A percentile compares a stretch with the other conserved stretches of the same genome.
These are phyloP conservation scores for Rhipidocladum racemiflorum DNA, from an alignment of 176 grass and related monocot species.

Conservation along the genomic window DNA sequence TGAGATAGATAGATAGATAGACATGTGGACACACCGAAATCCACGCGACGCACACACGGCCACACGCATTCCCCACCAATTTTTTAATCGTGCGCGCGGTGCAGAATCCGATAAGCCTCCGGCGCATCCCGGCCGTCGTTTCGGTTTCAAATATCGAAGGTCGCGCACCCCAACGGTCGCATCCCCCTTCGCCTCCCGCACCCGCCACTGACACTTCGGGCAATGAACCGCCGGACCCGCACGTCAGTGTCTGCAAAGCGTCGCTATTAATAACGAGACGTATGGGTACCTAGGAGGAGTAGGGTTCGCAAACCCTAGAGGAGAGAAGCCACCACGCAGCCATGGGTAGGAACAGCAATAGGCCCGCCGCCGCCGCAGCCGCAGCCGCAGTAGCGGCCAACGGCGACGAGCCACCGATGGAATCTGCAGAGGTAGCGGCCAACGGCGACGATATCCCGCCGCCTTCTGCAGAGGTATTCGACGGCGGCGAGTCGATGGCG, in stretches of 20 bases:
- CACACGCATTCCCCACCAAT: too few species aligned
- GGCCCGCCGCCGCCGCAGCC: neutral
- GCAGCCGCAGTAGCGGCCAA: too few species aligned
- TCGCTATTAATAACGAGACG: neutral
- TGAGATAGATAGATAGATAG: too few species aligned
- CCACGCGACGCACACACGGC: too few species aligned
- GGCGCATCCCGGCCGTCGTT: conserved; percentile 22
- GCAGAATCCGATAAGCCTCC: conserved; percentile 7
- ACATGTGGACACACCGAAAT: too few species aligned
- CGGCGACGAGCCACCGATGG: neutral
- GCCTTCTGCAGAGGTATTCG: neutral
- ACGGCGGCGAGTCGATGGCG: neutral
- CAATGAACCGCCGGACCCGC: neutral
- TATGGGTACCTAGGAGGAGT: neutral
- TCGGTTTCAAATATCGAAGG: neutral
- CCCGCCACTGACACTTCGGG: neutral
- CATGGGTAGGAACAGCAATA: conserved; percentile 1
- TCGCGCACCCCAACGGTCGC: conserved; percentile 22
- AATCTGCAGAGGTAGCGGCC: neutral
- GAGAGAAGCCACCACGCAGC: neutral
- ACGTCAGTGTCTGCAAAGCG: neutral
- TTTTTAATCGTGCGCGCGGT: too few species aligned
- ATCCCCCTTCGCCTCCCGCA: neutral
- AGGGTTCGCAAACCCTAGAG: neutral
- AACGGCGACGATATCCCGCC: neutral